Conservation (phyloP, 129 eudicot genomes). For the Calendula officinalis region DNA sequence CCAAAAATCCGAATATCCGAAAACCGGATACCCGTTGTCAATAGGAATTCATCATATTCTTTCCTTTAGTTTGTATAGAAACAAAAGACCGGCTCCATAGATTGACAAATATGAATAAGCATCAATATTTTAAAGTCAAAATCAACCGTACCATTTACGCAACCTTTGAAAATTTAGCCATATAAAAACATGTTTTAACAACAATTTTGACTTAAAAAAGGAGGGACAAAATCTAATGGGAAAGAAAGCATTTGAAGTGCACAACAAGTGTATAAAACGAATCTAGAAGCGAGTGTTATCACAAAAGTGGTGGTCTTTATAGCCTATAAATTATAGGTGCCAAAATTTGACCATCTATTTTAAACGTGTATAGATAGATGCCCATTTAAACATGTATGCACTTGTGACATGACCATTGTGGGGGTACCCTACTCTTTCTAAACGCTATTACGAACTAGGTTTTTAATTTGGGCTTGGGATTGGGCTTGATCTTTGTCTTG, state of each 20-base stretch:
- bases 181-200: conserved; percentile 12
- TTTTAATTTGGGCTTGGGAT: conserved; percentile 6
- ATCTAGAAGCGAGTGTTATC: conserved; percentile 13
- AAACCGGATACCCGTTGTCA: too few relatives aligned
- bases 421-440: not conserved
- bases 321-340: too few relatives aligned
- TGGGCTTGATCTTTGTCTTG: too few relatives aligned
- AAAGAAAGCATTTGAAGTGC: conserved; percentile 11
- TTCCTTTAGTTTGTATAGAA: too few relatives aligned
- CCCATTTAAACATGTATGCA: conserved; percentile 24
- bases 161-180: not conserved
- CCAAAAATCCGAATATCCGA: too few relatives aligned
- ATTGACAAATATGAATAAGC: not conserved
- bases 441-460: not conserved
- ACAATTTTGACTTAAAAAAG: conserved; percentile 14
- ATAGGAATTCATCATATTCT: not conserved
- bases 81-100: too few relatives aligned
- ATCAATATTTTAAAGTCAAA: not conserved
- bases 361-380: conserved; percentile 19
- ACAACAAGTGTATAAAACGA: not conserved
- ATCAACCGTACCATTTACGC: not conserved
- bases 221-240: conserved; percentile 21
- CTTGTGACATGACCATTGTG: conserved; percentile 19
- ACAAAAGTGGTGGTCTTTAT: conserved; percentile 19
- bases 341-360: conserved; percentile 18